Base-by-base conservation (phyloP, 768 basidiomycete genomes). In the Guyanaporus albipodus region DNA sequence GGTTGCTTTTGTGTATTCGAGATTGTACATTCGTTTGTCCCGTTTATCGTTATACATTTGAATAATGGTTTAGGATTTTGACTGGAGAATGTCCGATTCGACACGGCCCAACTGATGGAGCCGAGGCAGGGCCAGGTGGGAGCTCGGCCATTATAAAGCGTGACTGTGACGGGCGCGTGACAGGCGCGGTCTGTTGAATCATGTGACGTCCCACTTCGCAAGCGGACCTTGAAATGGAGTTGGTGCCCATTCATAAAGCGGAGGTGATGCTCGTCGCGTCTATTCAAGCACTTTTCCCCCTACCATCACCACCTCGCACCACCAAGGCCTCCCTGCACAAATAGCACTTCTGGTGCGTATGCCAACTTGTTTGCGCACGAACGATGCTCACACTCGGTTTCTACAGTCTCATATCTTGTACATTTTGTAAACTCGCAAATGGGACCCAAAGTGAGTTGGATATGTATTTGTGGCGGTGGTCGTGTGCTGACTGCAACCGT, bases 131-230 rank as follows among this genome's bases (percentile, higher is more conserved):
- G n/a, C n/a, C n/a, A n/a, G n/a, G n/a, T n/a, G n/a, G n/a, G n/a
- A n/a, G n/a, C n/a, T n/a, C n/a, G n/a, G n/a, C n/a, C 15, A 12
- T 15, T 54, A 61, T 58, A 54, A 35, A 43, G 46, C 38, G 53
- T 64, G 55, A 62, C 51, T 2, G 61, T 66, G 55, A 63, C 60
- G 0, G 24, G 55, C 64, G 64, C 64, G 64, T 66, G 66, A 66
- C 66, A 5, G 26, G 34, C 64, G 64, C 64, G 64, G 55, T 66
- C 64, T 65, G 64, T 66, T 66, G 55, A 66, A 51, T 61, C 64
- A 66, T 55, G 64, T 66, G 64, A 65, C 36, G 52, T 29, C 49
- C n/a, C 48, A 51, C 33, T 37, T 43, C 39, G 24, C 52, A 49
- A 58, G 51, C 64, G 64, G 64, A 66, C 66, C 54, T 66, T 66